Base-by-base conservation (phyloP, 352 stramenopile genomes). In the Phytophthora megakarya region DNA sequence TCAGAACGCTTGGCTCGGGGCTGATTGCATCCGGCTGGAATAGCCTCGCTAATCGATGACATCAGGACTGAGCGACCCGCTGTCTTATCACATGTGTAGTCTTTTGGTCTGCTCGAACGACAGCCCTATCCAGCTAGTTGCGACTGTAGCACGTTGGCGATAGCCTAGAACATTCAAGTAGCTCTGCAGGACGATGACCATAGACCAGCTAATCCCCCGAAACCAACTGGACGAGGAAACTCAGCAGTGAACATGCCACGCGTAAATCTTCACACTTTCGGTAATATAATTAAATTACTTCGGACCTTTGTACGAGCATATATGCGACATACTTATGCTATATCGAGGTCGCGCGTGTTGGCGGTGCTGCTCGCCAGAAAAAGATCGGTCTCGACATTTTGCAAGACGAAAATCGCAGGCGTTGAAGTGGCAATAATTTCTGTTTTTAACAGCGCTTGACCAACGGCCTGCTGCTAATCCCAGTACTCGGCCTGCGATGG, bases 351-450 rank as follows among this genome's bases (percentile, higher is more conserved):
- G 10, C 0, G 45, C 33, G 30, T 55, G 45, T 61, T 53, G 33
- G 47, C 60, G 54, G 49, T 65, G 47, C 55, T 30, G 32, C 32
- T 51, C 12, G 42, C 30, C 45, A 47, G 23, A 61, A 72, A 72
- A 68, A 67, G 54, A 67, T 67, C 58, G 30, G 53, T 56, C 28
- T 30, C 43, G 47, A 48, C 16, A 32, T 9, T 32, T 30, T 57
- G 54, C 49, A 66, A 46, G 55, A 32, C 26, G 5, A 10, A n/a
- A n/a, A n/a, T 59, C 64, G 43, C 56, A 62, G 38, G 40, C 51
- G 62, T 75, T 72, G 63, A 72, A 75, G 67, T 64, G 62, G 56
- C 35, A 21, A 21, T 28, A 44, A 40, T 49, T 70, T 70, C 38
- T 59, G 28, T 73, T 66, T 70, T 66, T 73, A 67, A 69, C 51